Conservation (phyloP, 495 filamentous ascomycete species). For the Aspergillus indologenus region DNA sequence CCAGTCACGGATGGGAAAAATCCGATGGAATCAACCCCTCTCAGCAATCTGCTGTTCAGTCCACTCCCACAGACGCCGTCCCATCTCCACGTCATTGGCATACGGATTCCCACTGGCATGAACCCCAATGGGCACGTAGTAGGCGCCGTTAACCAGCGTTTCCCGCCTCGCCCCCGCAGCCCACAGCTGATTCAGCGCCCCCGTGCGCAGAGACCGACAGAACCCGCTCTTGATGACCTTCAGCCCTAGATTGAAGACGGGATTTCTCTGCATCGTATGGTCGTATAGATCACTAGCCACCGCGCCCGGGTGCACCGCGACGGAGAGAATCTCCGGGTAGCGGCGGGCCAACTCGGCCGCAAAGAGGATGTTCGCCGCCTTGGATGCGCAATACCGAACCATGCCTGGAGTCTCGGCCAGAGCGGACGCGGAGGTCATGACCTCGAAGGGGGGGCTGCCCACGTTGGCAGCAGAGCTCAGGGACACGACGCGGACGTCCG, state of each 20-base stretch:
- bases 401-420: slow-evolving; percentile 17
- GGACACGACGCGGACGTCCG: slow-evolving; percentile 24
- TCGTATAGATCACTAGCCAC: slow-evolving; percentile 54
- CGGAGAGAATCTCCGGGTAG: slow-evolving; percentile 53
- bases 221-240: slow-evolving; percentile 20
- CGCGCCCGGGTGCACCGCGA: slow-evolving; percentile 65
- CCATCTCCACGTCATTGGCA: slow-evolving; percentile 47
- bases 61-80: slow-evolving; percentile 59
- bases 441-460: slow-evolving; percentile 49
- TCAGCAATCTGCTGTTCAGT: slow-evolving; percentile 52
- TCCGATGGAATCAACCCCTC: slow-evolving; percentile 6
- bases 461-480: slow-evolving; percentile 39
- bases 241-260: slow-evolving; percentile 26
- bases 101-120: slow-evolving; percentile 30
- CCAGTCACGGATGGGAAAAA: no score
- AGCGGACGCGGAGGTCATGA: slow-evolving; percentile 30
- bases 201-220: slow-evolving; percentile 37
- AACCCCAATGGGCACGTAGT: slow-evolving; percentile 56
- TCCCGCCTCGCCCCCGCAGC: slow-evolving; percentile 37
- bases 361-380: slow-evolving; percentile 61
- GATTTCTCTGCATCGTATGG: slow-evolving; percentile 26
- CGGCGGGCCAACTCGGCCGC: slow-evolving; percentile 57
- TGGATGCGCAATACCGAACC: slow-evolving; percentile 56
- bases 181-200: slow-evolving; percentile 61
- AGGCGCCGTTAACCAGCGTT: slow-evolving; percentile 48